These are phyloP conservation scores for Nakaseomyces uthaithaninus DNA, from an alignment of 1,139 yeast genomes.

Conservation along the genomic window DNA sequence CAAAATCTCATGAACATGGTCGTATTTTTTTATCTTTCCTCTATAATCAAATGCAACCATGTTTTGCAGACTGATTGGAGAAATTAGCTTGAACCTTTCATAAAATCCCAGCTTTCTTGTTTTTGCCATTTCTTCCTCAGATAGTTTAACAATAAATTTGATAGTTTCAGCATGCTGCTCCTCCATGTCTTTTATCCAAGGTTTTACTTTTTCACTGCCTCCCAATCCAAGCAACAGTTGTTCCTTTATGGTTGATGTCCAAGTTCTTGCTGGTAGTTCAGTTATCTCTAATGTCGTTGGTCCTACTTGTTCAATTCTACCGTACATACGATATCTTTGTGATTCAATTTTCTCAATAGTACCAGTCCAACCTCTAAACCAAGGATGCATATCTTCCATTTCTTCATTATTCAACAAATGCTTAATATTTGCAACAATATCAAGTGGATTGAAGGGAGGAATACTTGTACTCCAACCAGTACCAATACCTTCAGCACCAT, in stretches of 20 bases:
- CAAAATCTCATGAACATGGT: constrained; percentile 65
- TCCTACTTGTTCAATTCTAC: constrained; percentile 74
- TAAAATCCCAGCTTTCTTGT: constrained; percentile 65
- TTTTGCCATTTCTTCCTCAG: constrained; percentile 76
- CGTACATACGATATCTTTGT: constrained; percentile 68
- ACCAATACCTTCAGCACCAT: constrained; percentile 98
- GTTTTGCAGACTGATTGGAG: constrained; percentile 64
- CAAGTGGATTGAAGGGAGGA: constrained; percentile 84
- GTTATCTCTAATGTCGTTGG: constrained; percentile 78
- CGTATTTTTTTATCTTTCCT: constrained; percentile 81
- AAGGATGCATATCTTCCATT: constrained; percentile 70
- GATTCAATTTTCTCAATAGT: constrained; percentile 52
- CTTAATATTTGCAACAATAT: constrained; percentile 65
- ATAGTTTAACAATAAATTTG: constrained; percentile 66
- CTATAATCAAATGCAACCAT: constrained; percentile 96
- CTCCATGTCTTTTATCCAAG: constrained; percentile 93
- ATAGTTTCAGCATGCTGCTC: constrained; percentile 86
- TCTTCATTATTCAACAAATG: constrained; percentile 69
- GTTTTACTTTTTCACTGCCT: constrained; percentile 60
- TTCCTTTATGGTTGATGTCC: constrained; percentile 90
- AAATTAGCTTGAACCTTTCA: constrained; percentile 71
- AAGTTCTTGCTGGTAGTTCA: constrained; percentile 84
- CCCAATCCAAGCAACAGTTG: constrained; percentile 63
- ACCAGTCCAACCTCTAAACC: constrained; percentile 97
- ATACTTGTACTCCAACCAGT: constrained; percentile 97